phyloP scores from a whole-genome alignment of 1,284 basidiomycete species.

The Microbotryum saponariae region DNA sequence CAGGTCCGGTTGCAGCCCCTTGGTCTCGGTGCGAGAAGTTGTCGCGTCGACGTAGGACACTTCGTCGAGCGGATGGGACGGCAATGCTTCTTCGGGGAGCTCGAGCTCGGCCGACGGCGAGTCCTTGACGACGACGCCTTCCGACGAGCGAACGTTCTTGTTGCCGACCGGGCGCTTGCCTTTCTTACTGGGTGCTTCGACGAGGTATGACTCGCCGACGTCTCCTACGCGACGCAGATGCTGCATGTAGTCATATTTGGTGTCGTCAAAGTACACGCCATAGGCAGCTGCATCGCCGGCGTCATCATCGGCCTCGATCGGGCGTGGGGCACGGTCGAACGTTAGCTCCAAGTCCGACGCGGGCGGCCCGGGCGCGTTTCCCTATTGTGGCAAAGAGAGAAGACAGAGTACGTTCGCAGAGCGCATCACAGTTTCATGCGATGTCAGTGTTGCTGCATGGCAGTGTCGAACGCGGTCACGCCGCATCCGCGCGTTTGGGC shows the following conservation, averaged over 20 bases:
- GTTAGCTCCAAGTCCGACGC: neutral
- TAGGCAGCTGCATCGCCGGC: constrained; percentile 82
- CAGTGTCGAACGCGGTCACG: neutral
- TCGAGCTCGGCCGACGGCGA: neutral
- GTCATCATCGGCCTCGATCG: constrained; percentile 34
- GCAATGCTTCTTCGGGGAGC: constrained; percentile 27
- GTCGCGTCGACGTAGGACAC: constrained; percentile 28
- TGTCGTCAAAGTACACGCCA: constrained; percentile 92
- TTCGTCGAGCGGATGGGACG: constrained; percentile 31
- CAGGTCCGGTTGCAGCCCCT: constrained; percentile 92
- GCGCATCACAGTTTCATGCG: neutral
- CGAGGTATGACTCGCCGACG: constrained; percentile 50
- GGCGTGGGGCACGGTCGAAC: neutral
- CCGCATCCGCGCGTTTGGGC: neutral
- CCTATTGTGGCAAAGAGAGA: neutral
- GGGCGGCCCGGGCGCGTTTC: constrained; percentile 5
- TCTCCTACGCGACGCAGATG: constrained; percentile 73
- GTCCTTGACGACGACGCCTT: constrained; percentile 11
- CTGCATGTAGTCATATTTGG: constrained; percentile 99
- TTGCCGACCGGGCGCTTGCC: constrained; percentile 14
- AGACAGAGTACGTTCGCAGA: neutral
- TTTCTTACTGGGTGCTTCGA: constrained; percentile 32
- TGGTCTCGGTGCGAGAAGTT: constrained; percentile 43
- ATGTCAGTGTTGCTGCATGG: neutral
- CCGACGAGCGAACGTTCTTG: neutral